Evolutionary conservation across 2,329 filamentous ascomycete genomes (phyloP), one percentile per base, ranked within the genome.

Genomic region (Chaetothyriales sp.): DNA sequence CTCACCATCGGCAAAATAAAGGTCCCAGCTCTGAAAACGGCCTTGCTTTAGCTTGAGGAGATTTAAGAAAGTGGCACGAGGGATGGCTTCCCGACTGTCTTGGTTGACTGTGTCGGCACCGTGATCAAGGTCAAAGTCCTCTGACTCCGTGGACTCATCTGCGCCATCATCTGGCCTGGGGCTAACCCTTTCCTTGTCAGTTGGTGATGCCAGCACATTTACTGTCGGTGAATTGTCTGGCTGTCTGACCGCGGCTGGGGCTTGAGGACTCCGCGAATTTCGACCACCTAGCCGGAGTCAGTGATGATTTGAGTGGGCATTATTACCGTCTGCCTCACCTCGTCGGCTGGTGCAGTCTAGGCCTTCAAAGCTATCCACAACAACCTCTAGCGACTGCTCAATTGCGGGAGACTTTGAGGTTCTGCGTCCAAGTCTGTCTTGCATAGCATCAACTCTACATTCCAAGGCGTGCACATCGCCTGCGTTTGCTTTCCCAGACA

Each of bases 101-200:
- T 54, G 55, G 44, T 52, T 55, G 51, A 54, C 48, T 8, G 51
- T 55, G n/a, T 51, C 44, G 1, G 51, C 53, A 44, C 54, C 53
- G 20, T 47, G 53, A 39, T 57, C 55, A 19, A 57, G 51, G 47
- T 57, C 55, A 12, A 57, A 49, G 18, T 57, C 55, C 3, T 53
- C 50, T 2, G 53, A 49, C 8, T 54, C 43, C 7, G 55, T 54
- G n/a, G 44, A 39, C 32, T 39, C 32, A 15, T 39, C 32, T 15
- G 32, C 10, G 10, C 10, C 32, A 39, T 39, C 32, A 15, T 39
- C 15, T 39, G 32, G 32, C 15, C 42, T 25, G 10, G 26, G 20
- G 28, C 5, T 47, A 18, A 47, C 19, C 22, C 22, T 36, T 32
- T 25, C 20, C 26, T 36, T 19, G 10, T 15, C 12, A 15, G 10